Percentiles rank a stretch among this genome's conserved stretches.
Conservation (phyloP, 352 stramenopile species). For the Phytophthora sp. region DNA sequence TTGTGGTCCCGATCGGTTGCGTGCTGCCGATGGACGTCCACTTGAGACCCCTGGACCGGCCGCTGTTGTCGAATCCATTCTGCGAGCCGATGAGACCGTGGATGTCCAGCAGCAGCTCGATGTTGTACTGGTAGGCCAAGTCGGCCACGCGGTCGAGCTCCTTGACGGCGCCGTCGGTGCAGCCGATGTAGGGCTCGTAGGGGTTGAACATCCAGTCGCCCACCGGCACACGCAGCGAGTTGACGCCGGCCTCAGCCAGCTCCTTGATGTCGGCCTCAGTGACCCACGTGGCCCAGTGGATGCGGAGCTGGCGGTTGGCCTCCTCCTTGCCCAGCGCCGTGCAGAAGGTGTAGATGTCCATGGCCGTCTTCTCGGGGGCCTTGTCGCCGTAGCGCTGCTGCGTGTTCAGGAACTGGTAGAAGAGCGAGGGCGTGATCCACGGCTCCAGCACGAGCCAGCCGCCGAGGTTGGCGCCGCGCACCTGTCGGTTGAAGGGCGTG, state of each 20-base stretch:
- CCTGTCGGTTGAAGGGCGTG: slow-evolving; percentile 29
- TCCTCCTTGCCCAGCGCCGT: slow-evolving; percentile 58
- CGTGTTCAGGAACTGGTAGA: slow-evolving; percentile 54
- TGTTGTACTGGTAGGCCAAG: slow-evolving; percentile 83
- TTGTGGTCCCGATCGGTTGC: slow-evolving; percentile 28
- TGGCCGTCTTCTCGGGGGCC: slow-evolving; percentile 83
- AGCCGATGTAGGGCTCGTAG: slow-evolving; percentile 94
- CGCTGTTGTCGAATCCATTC: slow-evolving; percentile 97
- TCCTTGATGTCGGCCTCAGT: slow-evolving; percentile 31
- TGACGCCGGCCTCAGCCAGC: slow-evolving; percentile 26
- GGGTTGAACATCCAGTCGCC: slow-evolving; percentile 39
- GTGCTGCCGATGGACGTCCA: slow-evolving; percentile 36
- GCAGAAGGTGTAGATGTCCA: slow-evolving; percentile 93
- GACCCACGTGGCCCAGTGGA: slow-evolving; percentile 96
- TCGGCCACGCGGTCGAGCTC: slow-evolving; percentile 91
- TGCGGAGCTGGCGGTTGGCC: slow-evolving; percentile 91
- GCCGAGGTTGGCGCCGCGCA: slow-evolving; percentile 29
- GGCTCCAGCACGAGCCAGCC: slow-evolving; percentile 35
- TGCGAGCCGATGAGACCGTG: slow-evolving; percentile 92
- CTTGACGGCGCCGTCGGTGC: slow-evolving; percentile 92
- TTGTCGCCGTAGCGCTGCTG: slow-evolving; percentile 73
- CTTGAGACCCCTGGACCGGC: slow-evolving; percentile 41
- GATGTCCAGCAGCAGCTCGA: slow-evolving; percentile 93
- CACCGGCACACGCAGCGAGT: slow-evolving; percentile 27
- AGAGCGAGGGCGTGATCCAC: slow-evolving; percentile 33